Evolutionary conservation across 1,139 yeast genomes (phyloP).

Genomic region (Blastobotrys aristatus): DNA sequence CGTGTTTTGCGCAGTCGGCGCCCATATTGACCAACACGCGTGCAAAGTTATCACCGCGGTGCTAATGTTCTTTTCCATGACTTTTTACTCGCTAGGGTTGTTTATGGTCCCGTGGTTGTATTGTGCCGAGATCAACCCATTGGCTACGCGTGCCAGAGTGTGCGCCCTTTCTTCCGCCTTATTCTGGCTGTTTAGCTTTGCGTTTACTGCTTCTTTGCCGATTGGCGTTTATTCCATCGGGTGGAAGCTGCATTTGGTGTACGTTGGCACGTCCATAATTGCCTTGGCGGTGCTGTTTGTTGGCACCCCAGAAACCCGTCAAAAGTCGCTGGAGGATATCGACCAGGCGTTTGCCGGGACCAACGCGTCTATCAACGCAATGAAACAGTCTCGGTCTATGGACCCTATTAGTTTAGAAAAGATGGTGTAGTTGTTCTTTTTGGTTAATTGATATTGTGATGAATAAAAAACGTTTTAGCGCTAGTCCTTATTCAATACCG

Average conservation of each 20-base stretch:
- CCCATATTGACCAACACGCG: background rate
- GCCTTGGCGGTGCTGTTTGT: slow-evolving; percentile 41
- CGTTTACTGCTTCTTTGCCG: slow-evolving; percentile 42
- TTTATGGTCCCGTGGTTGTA: slow-evolving; percentile 33
- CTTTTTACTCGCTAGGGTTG: slow-evolving; percentile 23
- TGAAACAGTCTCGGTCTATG: background rate
- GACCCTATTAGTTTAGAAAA: background rate
- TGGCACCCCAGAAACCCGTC: slow-evolving; percentile 60
- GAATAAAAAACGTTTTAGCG: background rate
- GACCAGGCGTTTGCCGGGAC: slow-evolving; percentile 45
- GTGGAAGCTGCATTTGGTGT: slow-evolving; percentile 53
- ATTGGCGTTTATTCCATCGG: slow-evolving; percentile 43
- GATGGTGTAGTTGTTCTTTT: no score
- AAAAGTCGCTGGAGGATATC: slow-evolving; percentile 60
- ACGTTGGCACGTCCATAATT: slow-evolving; percentile 35
- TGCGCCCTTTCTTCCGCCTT: slow-evolving; percentile 48
- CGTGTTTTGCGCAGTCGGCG: background rate
- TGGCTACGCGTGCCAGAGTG: slow-evolving; percentile 53
- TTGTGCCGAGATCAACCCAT: slow-evolving; percentile 59
- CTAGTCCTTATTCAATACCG: no score
- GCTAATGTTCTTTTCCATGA: slow-evolving; percentile 24
- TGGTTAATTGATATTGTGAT: background rate
- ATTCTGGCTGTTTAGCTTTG: slow-evolving; percentile 40
- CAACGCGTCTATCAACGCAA: background rate
- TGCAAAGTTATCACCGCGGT: background rate